Conservation (phyloP, 2,329 filamentous ascomycete species). For the Ascochyta fabae region DNA sequence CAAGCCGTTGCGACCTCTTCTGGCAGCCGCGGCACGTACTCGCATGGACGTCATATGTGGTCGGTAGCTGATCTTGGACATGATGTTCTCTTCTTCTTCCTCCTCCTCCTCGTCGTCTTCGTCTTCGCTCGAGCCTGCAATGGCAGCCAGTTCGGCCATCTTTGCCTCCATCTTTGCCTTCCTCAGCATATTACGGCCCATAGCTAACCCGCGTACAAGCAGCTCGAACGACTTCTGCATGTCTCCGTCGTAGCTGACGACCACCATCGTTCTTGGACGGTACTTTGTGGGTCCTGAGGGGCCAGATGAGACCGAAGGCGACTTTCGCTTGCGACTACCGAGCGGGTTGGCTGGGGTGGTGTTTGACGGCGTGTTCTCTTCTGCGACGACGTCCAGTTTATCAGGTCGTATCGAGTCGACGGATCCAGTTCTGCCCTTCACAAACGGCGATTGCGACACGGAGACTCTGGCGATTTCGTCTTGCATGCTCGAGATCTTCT, state of each 20-base stretch:
- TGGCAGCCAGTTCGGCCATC: conserved; percentile 59
- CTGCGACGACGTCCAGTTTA: conserved; percentile 32
- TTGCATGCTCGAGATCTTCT: conserved; percentile 45
- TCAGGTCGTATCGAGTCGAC: conserved; percentile 44
- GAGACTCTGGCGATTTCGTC: conserved; percentile 40
- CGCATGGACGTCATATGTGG: conserved; percentile 44
- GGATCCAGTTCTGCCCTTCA: conserved; percentile 44
- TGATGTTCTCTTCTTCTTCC: conserved; percentile 35
- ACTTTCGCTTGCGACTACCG: conserved; percentile 52
- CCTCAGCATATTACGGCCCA: conserved; percentile 80
- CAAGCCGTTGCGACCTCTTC: conserved; percentile 17
- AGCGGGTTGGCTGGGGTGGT: conserved; percentile 25
- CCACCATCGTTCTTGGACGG: conserved; percentile 75
- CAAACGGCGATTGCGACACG: conserved; percentile 34
- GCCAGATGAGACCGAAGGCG: conserved; percentile 50
- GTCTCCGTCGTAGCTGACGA: conserved; percentile 91
- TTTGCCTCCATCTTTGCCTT: conserved; percentile 86
- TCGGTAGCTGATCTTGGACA: conserved; percentile 47
- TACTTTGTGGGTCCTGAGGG: conserved; percentile 60
- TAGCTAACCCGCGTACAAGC: conserved; percentile 80
- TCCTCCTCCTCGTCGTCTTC: conserved; percentile 38
- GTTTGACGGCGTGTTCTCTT: conserved; percentile 25
- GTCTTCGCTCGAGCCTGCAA: conserved; percentile 39
- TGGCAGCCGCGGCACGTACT: conserved; percentile 26
- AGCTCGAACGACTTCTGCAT: conserved; percentile 84